Evolutionary conservation across 305 asterid genomes (phyloP), one percentile per base, ranked within the genome.

Genomic region (Euphrasia arctica): DNA sequence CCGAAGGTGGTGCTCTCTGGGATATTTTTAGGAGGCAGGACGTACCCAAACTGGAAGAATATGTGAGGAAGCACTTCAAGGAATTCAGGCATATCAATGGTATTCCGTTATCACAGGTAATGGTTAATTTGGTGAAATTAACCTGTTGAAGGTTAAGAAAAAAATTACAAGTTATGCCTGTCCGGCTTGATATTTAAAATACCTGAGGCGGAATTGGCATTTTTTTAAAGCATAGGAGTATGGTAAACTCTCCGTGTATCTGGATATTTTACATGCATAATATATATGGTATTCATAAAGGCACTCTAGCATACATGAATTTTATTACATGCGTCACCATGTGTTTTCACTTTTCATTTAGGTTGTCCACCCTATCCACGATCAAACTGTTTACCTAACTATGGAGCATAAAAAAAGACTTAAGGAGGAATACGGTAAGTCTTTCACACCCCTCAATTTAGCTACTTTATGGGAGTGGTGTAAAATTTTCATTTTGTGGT

Each of bases 11-110:
- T 75, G 98, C 96, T 66, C 71, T 91, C 15, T 91, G 98, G 98
- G 98, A 91, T 78, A 89, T 91, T 47, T 91, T 87, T 77, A 83
- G 96, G 80, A 87, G 90, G 74, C 70, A 87, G 73, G 98, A 91
- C 56, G 85, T 87, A 50, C 89, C 95, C 12, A 78, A 80, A 72
- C 68, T 91, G 65, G 88, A 83, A 68, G 82, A 85, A 34, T 91
- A 88, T 61, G 80, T 85, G 65, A 78, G 74, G 80, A 77, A 74
- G 74, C 95, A 89, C 75, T 89, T 72, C 71, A 82, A 72, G 77
- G 95, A 91, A 75, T 91, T 91, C 72, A 78, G 96, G 76, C 95
- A 91, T 62, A 76, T 77, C 50, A 56, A 78, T 57, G 77, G 95
- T 58, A 80, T 74, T 77, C 95, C 64, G 10, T 66, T 91, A 68